A percentile compares a stretch with the other conserved stretches of the same genome.
These are phyloP conservation scores for Cryptococcus neoformans DNA, from an alignment of 1,284 basidiomycete genomes.

Conservation along the genomic window DNA sequence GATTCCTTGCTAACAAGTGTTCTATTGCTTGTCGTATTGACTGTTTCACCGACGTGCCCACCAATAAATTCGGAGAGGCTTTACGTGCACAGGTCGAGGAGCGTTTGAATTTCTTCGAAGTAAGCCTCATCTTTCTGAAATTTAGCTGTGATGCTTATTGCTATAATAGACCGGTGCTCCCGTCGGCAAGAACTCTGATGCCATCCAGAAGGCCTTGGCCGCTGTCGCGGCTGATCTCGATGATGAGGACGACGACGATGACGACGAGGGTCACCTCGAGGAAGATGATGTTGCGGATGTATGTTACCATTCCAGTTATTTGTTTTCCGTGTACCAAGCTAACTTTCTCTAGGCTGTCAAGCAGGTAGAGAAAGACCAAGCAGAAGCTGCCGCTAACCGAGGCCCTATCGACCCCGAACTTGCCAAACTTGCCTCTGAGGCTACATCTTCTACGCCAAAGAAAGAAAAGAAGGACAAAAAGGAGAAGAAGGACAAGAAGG, in stretches of 20 bases:
- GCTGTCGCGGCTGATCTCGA: conserved; percentile 66
- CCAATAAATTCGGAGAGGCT: conserved; percentile 92
- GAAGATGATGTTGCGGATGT: conserved; percentile 49
- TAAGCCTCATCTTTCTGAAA: conserved; percentile 13
- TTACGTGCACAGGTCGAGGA: conserved; percentile 94
- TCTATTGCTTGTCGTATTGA: conserved; percentile 98
- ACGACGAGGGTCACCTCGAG: conserved; percentile 53
- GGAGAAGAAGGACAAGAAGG: conserved; percentile 44
- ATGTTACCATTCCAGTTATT: conserved; percentile 1
- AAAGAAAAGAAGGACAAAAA: conserved; percentile 46
- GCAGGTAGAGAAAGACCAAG: conserved; percentile 56
- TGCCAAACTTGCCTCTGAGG: conserved; percentile 34
- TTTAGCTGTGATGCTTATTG: neutral
- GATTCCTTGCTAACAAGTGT: conserved; percentile 98
- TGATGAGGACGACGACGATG: conserved; percentile 66
- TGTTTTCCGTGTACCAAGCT: neutral
- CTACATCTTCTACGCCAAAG: conserved; percentile 23
- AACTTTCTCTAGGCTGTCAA: conserved; percentile 30
- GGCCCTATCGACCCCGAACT: conserved; percentile 42
- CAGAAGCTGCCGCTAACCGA: conserved; percentile 20
- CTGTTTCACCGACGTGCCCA: conserved; percentile 88
- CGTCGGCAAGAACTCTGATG: conserved; percentile 81
- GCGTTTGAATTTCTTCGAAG: conserved; percentile 89
- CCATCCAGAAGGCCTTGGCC: conserved; percentile 82
- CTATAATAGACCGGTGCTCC: conserved; percentile 61